Evolutionary conservation across 192 early-diverging fungal genomes (phyloP), one percentile per base, ranked within the genome.

Genomic region (Coemansia sp.): DNA sequence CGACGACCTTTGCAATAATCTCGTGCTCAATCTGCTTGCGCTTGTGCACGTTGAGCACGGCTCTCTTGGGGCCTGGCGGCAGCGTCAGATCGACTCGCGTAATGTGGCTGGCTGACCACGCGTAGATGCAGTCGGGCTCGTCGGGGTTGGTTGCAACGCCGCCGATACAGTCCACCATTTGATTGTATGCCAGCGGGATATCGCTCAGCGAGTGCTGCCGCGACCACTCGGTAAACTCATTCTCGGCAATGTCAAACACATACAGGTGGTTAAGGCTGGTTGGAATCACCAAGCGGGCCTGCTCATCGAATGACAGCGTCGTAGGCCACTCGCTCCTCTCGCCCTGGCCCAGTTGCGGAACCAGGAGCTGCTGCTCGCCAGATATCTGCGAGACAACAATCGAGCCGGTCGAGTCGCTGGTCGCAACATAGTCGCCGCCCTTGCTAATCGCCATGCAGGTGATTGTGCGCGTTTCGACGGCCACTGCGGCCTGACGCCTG

Each of bases 181-280:
- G 46, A 33, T 82, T 45, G 57, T 91, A 86, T 35, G 82, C 70
- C 21, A 45, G 54, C n/a, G 92, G 91, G 22, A 94, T 79, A 36
- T 51, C 26, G 4, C 63, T 53, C 29, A 86, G 59, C 25, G 85
- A 83, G 59, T 90, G 79, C 53, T 81, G 70, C 39, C 80, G 68
- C 13, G 91, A 93, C 95, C 95, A 98, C 45, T 88, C 81, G 3
- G 88, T 87, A 37, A 91, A 73, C 17, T 72, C 75, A n/a, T 85
- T 73, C 11, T 60, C 49, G 30, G 83, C 76, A 14, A 86, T 81
- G 52, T 98, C 88, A 64, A 69, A 78, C 26, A 62, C 65, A 58
- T 82, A 90, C 26, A 94, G 51, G 63, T 83, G 91, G 70, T 94
- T 87, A 53, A 85, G 82, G 60, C 89, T 91, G 14, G 79, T 83